These are phyloP conservation scores for Acanthamoeba healyi DNA, from an alignment of 208 protist species.

Conservation along the genomic window DNA sequence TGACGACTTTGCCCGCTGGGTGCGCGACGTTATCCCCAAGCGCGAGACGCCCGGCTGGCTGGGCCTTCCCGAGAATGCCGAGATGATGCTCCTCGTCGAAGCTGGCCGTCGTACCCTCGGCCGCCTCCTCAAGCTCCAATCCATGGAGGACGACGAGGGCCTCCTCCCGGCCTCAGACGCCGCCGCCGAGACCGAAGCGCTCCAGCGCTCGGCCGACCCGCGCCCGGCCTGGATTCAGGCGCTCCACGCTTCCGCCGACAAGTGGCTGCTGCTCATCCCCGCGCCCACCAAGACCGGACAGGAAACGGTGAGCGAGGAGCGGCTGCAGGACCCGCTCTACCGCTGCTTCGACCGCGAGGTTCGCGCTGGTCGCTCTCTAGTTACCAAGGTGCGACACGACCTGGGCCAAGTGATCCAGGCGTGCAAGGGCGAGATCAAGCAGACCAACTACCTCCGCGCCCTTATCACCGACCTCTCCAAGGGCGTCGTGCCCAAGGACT, in stretches of 20 bases:
- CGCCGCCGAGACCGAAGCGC: not conserved
- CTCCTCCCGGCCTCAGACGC: slow-evolving; percentile 7
- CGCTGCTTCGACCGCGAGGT: slow-evolving; percentile 95
- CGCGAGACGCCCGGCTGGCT: slow-evolving; percentile 94
- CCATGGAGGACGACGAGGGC: slow-evolving; percentile 77
- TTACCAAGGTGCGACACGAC: slow-evolving; percentile 91
- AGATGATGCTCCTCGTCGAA: slow-evolving; percentile 88
- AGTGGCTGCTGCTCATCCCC: slow-evolving; percentile 84
- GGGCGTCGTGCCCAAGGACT: slow-evolving; percentile 92
- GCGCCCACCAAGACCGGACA: not conserved
- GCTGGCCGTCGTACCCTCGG: not conserved
- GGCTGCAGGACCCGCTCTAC: slow-evolving; percentile 91
- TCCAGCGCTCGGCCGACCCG: not conserved
- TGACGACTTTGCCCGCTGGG: slow-evolving; percentile 93
- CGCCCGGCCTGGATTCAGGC: slow-evolving; percentile 76
- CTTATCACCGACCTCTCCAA: slow-evolving; percentile 92
- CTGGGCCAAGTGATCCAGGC: slow-evolving; percentile 90
- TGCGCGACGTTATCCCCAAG: slow-evolving; percentile 77
- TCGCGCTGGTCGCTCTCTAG: slow-evolving; percentile 85
- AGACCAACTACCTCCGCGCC: slow-evolving; percentile 92
- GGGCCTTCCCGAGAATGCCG: slow-evolving; percentile 94
- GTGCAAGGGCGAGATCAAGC: slow-evolving; percentile 90
- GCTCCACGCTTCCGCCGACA: slow-evolving; percentile 45
- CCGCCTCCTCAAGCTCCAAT: slow-evolving; percentile 67
- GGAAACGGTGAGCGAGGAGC: slow-evolving; percentile 22